These are phyloP conservation scores for Diutina rugosa DNA, from an alignment of 1,139 yeast genomes.

Conservation along the genomic window DNA sequence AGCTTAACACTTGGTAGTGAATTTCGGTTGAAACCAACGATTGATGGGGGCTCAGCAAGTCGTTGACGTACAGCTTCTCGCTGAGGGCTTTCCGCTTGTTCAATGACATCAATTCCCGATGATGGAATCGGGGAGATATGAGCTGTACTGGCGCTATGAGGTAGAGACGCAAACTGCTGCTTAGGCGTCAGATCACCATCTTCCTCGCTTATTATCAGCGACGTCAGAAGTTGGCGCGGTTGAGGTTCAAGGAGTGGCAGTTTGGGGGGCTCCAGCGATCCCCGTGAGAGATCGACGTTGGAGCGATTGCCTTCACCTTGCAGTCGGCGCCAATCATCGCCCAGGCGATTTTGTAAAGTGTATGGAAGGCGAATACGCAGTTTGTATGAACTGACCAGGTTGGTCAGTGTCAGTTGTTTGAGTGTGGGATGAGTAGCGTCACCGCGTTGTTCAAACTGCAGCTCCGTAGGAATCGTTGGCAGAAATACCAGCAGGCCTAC, in stretches of 20 bases:
- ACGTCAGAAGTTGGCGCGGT: neutral
- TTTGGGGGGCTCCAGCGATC: neutral
- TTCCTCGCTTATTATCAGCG: neutral
- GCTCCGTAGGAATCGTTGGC: neutral
- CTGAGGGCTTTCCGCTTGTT: neutral
- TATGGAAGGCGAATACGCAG: neutral
- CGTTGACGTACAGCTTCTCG: neutral
- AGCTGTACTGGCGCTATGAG: neutral
- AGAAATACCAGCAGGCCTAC: neutral
- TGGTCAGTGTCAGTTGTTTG: neutral
- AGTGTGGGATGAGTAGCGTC: neutral
- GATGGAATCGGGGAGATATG: neutral
- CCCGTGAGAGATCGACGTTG: neutral
- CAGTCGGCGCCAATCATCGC: slow-evolving; percentile 1
- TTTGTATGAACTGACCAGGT: neutral
- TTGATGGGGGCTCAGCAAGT: neutral
- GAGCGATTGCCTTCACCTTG: neutral
- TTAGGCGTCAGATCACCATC: neutral
- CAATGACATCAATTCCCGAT: neutral
- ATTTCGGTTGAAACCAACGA: neutral
- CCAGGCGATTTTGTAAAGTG: neutral
- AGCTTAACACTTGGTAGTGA: neutral
- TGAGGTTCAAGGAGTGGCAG: neutral
- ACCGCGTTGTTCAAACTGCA: neutral
- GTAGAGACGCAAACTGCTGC: neutral